Evolutionary conservation across 169 alveolate species (phyloP).

Genomic region (Eimeria brunetti): DNA sequence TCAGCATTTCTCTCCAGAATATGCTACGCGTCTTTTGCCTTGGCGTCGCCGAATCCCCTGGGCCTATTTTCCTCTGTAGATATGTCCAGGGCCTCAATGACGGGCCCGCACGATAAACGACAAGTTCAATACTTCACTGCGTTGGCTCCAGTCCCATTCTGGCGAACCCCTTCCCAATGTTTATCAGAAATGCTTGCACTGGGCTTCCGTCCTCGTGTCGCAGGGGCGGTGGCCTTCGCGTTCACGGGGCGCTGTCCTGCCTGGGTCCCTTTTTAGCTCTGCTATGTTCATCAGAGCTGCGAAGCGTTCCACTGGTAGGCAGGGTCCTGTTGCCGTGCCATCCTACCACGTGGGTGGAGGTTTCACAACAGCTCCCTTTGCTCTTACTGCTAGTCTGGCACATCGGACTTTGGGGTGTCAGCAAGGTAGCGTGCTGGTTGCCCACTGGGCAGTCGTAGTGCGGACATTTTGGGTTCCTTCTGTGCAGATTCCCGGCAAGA

Average conservation of each 20-base stretch:
- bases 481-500: too few species aligned
- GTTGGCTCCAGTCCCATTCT: neutral
- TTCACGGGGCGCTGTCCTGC: neutral
- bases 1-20: too few species aligned
- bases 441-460: too few species aligned
- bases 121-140: neutral
- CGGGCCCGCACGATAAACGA: neutral
- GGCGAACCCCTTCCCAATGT: neutral
- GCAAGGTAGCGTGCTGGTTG: too few species aligned
- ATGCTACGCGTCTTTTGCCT: neutral
- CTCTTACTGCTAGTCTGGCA: too few species aligned
- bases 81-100: neutral
- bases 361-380: too few species aligned
- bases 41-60: neutral
- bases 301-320: too few species aligned
- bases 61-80: neutral
- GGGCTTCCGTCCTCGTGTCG: neutral
- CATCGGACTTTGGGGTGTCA: too few species aligned
- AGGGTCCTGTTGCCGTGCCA: too few species aligned
- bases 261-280: neutral
- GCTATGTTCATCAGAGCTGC: too few species aligned
- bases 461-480: too few species aligned
- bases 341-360: too few species aligned
- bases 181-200: neutral
- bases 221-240: neutral